Base-by-base conservation (phyloP, 2,329 filamentous ascomycete species). In the Tolypocladium pustulatum region DNA sequence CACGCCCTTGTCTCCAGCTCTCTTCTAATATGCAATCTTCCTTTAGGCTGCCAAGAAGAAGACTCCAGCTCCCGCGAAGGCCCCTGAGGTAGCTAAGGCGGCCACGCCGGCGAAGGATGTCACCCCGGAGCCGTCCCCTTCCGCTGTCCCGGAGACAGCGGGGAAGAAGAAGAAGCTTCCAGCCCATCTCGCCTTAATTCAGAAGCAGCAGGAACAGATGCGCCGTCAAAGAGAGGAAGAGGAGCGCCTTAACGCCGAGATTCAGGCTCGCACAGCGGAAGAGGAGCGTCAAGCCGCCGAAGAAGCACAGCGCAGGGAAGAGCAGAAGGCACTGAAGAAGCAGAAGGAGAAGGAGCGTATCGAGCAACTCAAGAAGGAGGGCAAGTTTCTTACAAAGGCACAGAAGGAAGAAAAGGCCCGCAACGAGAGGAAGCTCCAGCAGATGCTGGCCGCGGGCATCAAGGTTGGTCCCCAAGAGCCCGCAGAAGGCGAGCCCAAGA, bases 131-230 rank as follows among this genome's bases (percentile, higher is more conserved):
- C 66, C 68, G 4, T 60, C 62, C 0, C 61, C 70, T 12, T 64
- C 74, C 7, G 68, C 73, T 3, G 73, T 75, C 27, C 68, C 76
- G 15, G 78, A 76, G 41, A 77, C 81, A 34, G 86, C 84, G 52
- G 78, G 76, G 60, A 84, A 84, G 74, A 97, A 96, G 79, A 97
- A 96, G 84, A 99, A 97, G 78, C 66, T 97, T 22, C 88, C 89
- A 15, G 79, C 89, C 58, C 86, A 87, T 58, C 79, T 95, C 53
- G 81, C 83, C 55, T 78, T 86, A 52, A 76, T 95, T 37, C 89
- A 93, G 76, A 89, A 88, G 76, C 88, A 93, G 72, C 90, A 94
- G 70, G 90, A 94, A 70, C 87, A 89, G 64, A 75, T 89, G n/a
- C 81, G 81, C 59, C 80, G 77, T 64, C 77, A 75, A 59, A 79